Evolutionary conservation across 2,329 filamentous ascomycete species (phyloP), one percentile per base, ranked within the genome.

Genomic region (Zymoseptoria ardabiliae): DNA sequence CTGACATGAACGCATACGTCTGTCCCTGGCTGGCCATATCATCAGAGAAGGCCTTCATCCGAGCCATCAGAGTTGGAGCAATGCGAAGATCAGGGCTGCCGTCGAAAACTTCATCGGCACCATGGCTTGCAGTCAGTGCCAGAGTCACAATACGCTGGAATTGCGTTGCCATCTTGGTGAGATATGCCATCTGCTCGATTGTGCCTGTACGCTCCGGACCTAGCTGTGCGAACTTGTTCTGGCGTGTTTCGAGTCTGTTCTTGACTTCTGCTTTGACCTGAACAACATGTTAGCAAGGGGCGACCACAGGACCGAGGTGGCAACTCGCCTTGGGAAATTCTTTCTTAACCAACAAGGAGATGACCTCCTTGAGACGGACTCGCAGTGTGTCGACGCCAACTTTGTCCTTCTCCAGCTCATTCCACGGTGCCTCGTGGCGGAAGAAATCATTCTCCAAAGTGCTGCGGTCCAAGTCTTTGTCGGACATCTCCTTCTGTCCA

Each of bases 261-360:
- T 58, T 59, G 50, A 76, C 64, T 55, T 80, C 77, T 2, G 58
- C 48, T 60, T 74, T 71, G 3, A 76, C 69, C 60, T 66, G n/a
- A n/a, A n/a, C n/a, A n/a, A n/a, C n/a, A n/a, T n/a, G n/a, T n/a
- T n/a, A n/a, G n/a, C n/a, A n/a, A n/a, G n/a, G n/a, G n/a, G n/a
- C n/a, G n/a, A n/a, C n/a, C n/a, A n/a, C n/a, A n/a, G n/a, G n/a
- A n/a, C n/a, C n/a, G n/a, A n/a, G n/a, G n/a, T n/a, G n/a, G n/a
- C n/a, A n/a, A n/a, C n/a, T n/a, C n/a, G n/a, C n/a, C 59, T 73
- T 72, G 2, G 78, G 77, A 61, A 81, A 81, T 58, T 78, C 76
- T 2, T 72, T 71, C n/a, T 74, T 74, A 2, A 78, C 74, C 56
- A 78, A 73, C 4, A 68, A 65, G 2, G 72, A 72, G 1, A 81